Percentiles rank a stretch among this genome's conserved stretches.
Evolutionary conservation across 2,329 filamentous ascomycete genomes (phyloP).

Genomic region (Macroventuria anomochaeta): DNA sequence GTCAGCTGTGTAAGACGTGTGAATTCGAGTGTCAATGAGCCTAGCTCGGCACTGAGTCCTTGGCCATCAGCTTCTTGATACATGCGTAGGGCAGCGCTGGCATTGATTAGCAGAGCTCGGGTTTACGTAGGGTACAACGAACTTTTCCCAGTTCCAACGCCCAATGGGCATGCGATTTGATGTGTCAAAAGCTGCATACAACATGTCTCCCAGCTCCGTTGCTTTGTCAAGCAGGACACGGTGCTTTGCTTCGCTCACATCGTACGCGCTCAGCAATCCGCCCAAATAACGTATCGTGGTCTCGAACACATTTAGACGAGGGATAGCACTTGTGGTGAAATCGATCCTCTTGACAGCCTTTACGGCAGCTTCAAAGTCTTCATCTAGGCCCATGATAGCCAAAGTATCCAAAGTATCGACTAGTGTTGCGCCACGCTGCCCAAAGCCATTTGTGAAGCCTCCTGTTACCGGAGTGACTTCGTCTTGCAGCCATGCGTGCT

Average conservation of each 20-base stretch:
- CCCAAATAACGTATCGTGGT: constrained; percentile 51
- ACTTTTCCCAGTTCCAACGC: constrained; percentile 50
- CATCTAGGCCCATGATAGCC: constrained; percentile 65
- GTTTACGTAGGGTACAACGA: constrained; percentile 10
- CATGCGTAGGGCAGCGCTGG: constrained; percentile 38
- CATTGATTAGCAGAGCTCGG: constrained; percentile 20
- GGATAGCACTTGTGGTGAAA: constrained; percentile 54
- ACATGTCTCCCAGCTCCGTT: constrained; percentile 52
- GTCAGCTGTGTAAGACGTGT: constrained; percentile 50
- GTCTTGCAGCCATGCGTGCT: constrained; percentile 61
- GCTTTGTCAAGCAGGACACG: constrained; percentile 49
- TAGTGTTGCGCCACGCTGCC: constrained; percentile 65
- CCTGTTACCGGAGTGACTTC: constrained; percentile 60
- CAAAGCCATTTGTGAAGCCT: constrained; percentile 56
- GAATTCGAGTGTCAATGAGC: constrained; percentile 49
- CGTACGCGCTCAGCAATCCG: constrained; percentile 48
- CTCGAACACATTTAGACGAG: constrained; percentile 49
- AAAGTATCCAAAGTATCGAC: constrained; percentile 68
- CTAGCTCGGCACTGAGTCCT: constrained; percentile 47
- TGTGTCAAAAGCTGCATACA: constrained; percentile 54
- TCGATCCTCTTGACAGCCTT: constrained; percentile 61
- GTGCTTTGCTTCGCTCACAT: constrained; percentile 46
- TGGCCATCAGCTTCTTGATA: constrained; percentile 39
- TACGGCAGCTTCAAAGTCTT: constrained; percentile 64
- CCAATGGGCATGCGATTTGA: constrained; percentile 51